Conservation (phyloP, 176 grass and related monocot species). For the Cocos nucifera region DNA sequence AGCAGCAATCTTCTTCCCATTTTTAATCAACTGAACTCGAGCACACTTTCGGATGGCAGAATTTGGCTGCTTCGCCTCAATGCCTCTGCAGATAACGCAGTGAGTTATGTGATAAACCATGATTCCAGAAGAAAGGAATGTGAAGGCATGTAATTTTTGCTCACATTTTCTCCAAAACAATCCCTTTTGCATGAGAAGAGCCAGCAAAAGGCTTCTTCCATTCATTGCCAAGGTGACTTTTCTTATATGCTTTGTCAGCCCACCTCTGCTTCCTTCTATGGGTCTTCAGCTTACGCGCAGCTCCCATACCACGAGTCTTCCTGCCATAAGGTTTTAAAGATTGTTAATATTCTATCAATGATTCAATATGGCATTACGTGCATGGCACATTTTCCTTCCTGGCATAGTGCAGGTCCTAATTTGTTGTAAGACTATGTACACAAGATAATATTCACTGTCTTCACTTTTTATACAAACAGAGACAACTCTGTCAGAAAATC, state of each 20-base stretch:
- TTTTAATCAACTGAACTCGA: constrained; percentile 55
- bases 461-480: no score
- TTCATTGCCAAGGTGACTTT: constrained; percentile 58
- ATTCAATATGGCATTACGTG: no score
- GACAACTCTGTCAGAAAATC: no score
- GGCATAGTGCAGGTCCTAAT: no score
- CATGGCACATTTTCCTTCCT: no score
- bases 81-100: constrained; percentile 25
- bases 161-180: constrained; percentile 63
- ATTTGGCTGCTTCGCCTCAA: constrained; percentile 61
- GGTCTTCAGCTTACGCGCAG: constrained; percentile 53
- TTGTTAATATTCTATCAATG: no score
- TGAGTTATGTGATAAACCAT: no score
- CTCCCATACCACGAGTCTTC: constrained; percentile 67
- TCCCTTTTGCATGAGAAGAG: constrained; percentile 59
- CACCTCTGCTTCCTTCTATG: constrained; percentile 59
- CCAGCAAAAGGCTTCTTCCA: constrained; percentile 66
- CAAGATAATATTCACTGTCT: no score
- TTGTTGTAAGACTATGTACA: no score
- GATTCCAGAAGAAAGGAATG: no score
- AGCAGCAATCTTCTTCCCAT: constrained; percentile 58
- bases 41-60: constrained; percentile 65
- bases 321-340: constrained; percentile 11
- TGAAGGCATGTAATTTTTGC: not conserved
- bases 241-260: constrained; percentile 61